These are phyloP conservation scores for Hymenoscyphus albidus DNA, from an alignment of 2,329 filamentous ascomycete species.

Conservation along the genomic window DNA sequence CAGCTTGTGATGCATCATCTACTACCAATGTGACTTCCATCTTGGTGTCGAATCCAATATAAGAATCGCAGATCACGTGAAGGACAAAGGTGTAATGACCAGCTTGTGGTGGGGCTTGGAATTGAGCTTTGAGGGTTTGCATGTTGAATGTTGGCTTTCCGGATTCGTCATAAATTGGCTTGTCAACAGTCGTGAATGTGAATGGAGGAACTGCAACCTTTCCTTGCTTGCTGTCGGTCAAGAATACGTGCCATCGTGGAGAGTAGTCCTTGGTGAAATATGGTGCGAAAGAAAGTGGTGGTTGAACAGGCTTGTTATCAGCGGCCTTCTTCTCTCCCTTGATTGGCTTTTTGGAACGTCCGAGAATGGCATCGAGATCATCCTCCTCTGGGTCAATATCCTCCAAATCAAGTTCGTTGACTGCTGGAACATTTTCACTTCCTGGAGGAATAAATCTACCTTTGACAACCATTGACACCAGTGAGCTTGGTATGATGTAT, in stretches of 20 bases:
- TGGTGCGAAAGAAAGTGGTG: slow-evolving; percentile 84
- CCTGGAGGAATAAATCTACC: slow-evolving; percentile 90
- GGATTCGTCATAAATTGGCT: slow-evolving; percentile 74
- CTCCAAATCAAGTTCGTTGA: slow-evolving; percentile 77
- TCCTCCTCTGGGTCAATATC: slow-evolving; percentile 92
- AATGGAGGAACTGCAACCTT: slow-evolving; percentile 97
- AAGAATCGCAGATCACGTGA: slow-evolving; percentile 91
- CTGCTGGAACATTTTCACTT: slow-evolving; percentile 65
- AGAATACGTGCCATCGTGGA: slow-evolving; percentile 90
- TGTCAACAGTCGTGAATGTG: slow-evolving; percentile 89
- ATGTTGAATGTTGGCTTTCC: slow-evolving; percentile 90
- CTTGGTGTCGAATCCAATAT: slow-evolving; percentile 90
- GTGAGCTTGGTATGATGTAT: slow-evolving; percentile 83
- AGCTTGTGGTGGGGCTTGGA: slow-evolving; percentile 86
- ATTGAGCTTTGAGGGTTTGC: slow-evolving; percentile 95
- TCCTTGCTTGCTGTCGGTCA: slow-evolving; percentile 88
- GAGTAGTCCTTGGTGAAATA: slow-evolving; percentile 87
- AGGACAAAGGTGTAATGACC: slow-evolving; percentile 94
- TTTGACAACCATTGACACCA: slow-evolving; percentile 94
- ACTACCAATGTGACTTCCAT: slow-evolving; percentile 86
- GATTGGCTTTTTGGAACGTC: slow-evolving; percentile 64
- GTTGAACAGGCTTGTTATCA: slow-evolving; percentile 63
- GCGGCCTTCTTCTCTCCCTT: slow-evolving; percentile 62
- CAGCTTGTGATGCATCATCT: slow-evolving; percentile 83
- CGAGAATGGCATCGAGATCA: slow-evolving; percentile 80